Base-by-base conservation (phyloP, 768 basidiomycete genomes). In the Aureoboletus auriporus region DNA sequence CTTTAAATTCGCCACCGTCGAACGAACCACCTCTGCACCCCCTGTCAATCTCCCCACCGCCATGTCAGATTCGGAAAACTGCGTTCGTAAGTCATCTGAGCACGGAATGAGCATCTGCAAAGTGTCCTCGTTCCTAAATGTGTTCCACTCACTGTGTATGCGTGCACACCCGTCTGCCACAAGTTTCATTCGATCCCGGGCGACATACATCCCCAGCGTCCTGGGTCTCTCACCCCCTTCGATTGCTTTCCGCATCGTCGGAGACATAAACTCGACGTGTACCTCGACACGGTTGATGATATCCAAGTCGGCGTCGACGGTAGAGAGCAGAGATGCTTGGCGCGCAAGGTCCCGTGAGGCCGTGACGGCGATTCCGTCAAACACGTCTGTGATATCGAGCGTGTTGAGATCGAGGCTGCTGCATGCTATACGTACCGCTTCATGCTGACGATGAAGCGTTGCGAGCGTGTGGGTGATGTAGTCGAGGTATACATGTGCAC, bases 141-240 rank as follows among this genome's bases (percentile, higher is more conserved):
- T 20, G 39, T 38, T 16, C 7, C 17, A 70, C 78, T 35, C 49
- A 86, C 88, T 79, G 71, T 91, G 85, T 23, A 84, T 82, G 41
- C 76, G 75, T 13, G 70, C 60, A 68, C 88, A 90, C 4, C 77
- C 80, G 13, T 85, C 85, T 3, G 81, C 86, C 1, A 93, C 89
- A 61, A 86, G 78, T 57, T 73, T 77, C 89, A 93, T 93, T 69
- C 84, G 89, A 42, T 72, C 78, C 54, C 74, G 76, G 13, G 84
- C 84, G 23, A 93, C 88, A 64, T 91, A 93, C 62, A 89, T 88
- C 10, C 84, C 87, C 35, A 93, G 65, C 10, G 84, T 86, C 39
- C 89, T 74, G 12, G 77, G 77, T 46, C 72, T 77, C 47, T 82
- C 83, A 4, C 87, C 89, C 0, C 77, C 72, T 49, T 89, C 86